A percentile compares a stretch with the other conserved stretches of the same genome.
These are phyloP conservation scores for Boletus eberwhitei DNA, from an alignment of 768 basidiomycete genomes.

Conservation along the genomic window DNA sequence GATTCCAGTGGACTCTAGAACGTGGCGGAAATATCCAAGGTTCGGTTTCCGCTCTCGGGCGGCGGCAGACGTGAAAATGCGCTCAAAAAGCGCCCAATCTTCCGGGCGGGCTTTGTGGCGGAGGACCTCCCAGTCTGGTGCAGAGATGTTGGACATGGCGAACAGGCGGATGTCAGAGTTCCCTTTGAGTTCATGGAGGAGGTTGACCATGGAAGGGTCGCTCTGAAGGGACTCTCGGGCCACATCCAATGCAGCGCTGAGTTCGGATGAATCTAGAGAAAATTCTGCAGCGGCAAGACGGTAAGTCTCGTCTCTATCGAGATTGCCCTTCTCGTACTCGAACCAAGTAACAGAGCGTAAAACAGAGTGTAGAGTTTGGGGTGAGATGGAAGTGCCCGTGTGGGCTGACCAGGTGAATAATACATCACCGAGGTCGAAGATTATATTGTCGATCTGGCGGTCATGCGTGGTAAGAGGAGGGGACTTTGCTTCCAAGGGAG, in stretches of 20 bases:
- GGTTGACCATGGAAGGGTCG: slow-evolving; percentile 10
- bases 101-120: slow-evolving; percentile 5
- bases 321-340: slow-evolving; percentile 22
- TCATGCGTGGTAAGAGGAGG: neutral
- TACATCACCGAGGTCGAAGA: slow-evolving; percentile 23
- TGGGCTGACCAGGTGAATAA: slow-evolving; percentile 22
- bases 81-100: slow-evolving; percentile 22
- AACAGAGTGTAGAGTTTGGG: slow-evolving; percentile 8
- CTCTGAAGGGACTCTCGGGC: slow-evolving; percentile 10
- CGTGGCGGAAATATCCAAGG: slow-evolving; percentile 17
- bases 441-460: slow-evolving; percentile 20
- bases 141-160: slow-evolving; percentile 24
- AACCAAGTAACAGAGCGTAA: slow-evolving; percentile 20
- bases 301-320: slow-evolving; percentile 9
- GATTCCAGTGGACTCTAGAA: slow-evolving; percentile 13
- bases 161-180: slow-evolving; percentile 9
- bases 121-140: slow-evolving; percentile 21
- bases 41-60: slow-evolving; percentile 20
- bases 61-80: slow-evolving; percentile 17
- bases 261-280: slow-evolving; percentile 13
- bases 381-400: slow-evolving; percentile 11
- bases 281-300: slow-evolving; percentile 9
- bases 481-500: slow-evolving; percentile 2
- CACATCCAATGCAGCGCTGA: slow-evolving; percentile 2
- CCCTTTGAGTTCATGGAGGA: slow-evolving; percentile 14